A percentile compares a stretch with the other conserved stretches of the same genome.
phyloP scores from a whole-genome alignment of 2,329 filamentous ascomycete genomes.

The Rhexocercosporidium sp. region DNA sequence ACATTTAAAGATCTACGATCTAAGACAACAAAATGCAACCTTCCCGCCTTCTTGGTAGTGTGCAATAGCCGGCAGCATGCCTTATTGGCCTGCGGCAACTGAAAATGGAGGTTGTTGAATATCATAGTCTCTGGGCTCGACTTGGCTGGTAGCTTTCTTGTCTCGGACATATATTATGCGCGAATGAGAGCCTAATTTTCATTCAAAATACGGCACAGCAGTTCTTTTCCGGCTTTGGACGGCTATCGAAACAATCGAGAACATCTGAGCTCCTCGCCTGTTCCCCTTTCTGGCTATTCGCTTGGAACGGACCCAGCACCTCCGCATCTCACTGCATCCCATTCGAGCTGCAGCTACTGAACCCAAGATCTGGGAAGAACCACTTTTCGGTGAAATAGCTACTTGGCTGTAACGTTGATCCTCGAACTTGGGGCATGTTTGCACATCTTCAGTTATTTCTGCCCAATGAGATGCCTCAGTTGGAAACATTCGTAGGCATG shows the following conservation, averaged over 20 bases:
- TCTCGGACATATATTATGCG: background rate
- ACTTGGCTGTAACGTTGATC: constrained; percentile 8
- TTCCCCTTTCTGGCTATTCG: constrained; percentile 2
- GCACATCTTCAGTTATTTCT: background rate
- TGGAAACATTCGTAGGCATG: background rate
- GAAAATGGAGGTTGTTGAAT: background rate
- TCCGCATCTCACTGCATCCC: constrained; percentile 1
- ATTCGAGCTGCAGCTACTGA: background rate
- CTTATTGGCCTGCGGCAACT: background rate
- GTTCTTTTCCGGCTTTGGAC: background rate
- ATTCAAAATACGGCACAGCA: background rate
- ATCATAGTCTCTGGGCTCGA: background rate
- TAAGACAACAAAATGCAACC: background rate
- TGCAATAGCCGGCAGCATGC: background rate
- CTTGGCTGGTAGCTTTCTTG: background rate
- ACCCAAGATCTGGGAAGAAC: constrained; percentile 5
- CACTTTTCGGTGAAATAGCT: background rate
- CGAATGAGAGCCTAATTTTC: background rate
- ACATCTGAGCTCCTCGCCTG: constrained; percentile 3
- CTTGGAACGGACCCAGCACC: background rate
- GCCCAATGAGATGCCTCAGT: background rate
- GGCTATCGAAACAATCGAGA: background rate
- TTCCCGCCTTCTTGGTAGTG: background rate
- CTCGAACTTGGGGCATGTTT: no score
- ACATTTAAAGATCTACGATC: background rate